phyloP scores from a whole-genome alignment of 1,139 yeast species.

The Lodderomyces parapsilosis region DNA sequence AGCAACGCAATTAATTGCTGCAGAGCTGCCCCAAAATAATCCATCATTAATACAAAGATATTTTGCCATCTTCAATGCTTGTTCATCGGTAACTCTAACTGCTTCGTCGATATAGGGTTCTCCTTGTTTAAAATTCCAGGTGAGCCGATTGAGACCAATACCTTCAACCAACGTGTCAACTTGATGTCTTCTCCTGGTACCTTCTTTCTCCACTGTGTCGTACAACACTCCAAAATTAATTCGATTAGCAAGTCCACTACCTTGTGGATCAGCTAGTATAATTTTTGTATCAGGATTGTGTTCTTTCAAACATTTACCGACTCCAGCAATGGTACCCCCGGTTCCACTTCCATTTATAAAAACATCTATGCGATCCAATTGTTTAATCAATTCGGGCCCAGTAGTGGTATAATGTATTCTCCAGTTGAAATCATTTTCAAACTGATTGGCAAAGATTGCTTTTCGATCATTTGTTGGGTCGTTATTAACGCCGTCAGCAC shows the following conservation, averaged over 20 bases:
- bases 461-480: conserved; percentile 32
- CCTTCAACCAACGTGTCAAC: conserved; percentile 96
- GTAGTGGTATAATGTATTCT: conserved; percentile 75
- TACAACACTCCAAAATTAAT: conserved; percentile 92
- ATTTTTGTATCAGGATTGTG: conserved; percentile 35
- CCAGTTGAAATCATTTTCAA: conserved; percentile 94
- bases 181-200: conserved; percentile 91
- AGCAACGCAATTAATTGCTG: conserved; percentile 92
- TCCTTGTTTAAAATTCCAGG: conserved; percentile 76
- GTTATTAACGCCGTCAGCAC: conserved; percentile 55
- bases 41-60: conserved; percentile 82
- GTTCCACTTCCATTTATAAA: conserved; percentile 80
- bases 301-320: conserved; percentile 68
- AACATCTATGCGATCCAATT: conserved; percentile 63
- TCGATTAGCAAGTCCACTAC: conserved; percentile 84
- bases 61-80: conserved; percentile 88
- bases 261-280: conserved; percentile 91
- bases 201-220: conserved; percentile 84
- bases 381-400: conserved; percentile 85
- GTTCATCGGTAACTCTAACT: conserved; percentile 70
- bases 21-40: conserved; percentile 84
- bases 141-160: conserved; percentile 83
- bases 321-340: conserved; percentile 88
- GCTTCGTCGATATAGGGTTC: conserved; percentile 75
- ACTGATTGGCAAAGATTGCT: conserved; percentile 92